Base-by-base conservation (phyloP, 176 grass and related monocot species). In the Paspalum notatum region DNA sequence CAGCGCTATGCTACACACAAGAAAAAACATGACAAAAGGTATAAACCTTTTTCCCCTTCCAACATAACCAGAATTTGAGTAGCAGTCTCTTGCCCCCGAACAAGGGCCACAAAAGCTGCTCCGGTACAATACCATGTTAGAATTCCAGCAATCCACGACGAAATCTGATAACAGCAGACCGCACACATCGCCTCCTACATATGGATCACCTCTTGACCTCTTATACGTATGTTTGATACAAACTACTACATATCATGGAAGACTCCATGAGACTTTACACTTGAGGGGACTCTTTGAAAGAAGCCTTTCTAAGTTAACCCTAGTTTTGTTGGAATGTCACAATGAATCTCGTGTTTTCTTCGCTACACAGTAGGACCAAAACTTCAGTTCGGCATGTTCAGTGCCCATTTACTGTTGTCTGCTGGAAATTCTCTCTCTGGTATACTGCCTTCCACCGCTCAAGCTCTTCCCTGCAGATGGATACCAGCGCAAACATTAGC, bases 391-490 rank as follows among this genome's bases (percentile, higher is more conserved):
- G 62, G 25, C 47, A n/a, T 26, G 15, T 9, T 68, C 79, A 95
- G 63, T 90, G 92, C 6, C 90, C 87, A 82, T 85, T 90, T 49
- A 57, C 72, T 18, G 84, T 65, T 75, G 79, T 68, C 46, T 86
- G 90, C 56, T 89, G 96, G 59, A 71, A 93, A 72, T 91, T 65
- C 78, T 95, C 90, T 73, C 86, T 93, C 74, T 91, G 90, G 69
- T 93, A 91, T 38, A 99, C 47, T 20, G 82, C 71, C 65, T 93
- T 99, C 96, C 90, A 90, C 38, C 93, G 84, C 66, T 95, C 90
- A 25, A 99, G 76, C 79, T 99, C 96, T 74, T 95, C 96, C 85
- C 96, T 99, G 90, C 57, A 85, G 20, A 85, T 66, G 20, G 65
- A 73, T 14, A 62, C n/a, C 56, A 72, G 22, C 18, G 21, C 56